These are phyloP conservation scores for Akanthomyces dipterigenus DNA, from an alignment of 2,329 filamentous ascomycete species.

Conservation along the genomic window DNA sequence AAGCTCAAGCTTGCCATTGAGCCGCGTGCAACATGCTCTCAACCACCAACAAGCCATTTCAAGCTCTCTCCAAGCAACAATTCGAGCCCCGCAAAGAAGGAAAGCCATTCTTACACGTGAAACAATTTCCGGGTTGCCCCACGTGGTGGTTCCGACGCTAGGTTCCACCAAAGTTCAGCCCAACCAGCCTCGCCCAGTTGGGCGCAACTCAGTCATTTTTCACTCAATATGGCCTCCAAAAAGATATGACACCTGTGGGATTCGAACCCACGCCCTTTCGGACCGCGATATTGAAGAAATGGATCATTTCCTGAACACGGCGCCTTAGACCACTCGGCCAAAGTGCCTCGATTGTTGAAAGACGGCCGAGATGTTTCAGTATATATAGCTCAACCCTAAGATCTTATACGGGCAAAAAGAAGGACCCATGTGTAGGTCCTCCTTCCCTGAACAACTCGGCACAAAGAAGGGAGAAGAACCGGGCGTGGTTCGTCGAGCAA, in stretches of 20 bases:
- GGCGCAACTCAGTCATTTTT: not conserved
- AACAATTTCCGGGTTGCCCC: not conserved
- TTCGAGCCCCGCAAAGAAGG: not conserved
- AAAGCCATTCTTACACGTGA: not conserved
- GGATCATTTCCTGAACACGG: conserved; percentile 15
- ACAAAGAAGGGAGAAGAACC: not conserved
- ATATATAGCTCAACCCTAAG: not conserved
- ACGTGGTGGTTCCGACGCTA: not conserved
- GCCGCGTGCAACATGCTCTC: not conserved
- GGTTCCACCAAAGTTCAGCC: not conserved
- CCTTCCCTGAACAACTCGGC: not conserved
- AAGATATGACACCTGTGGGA: conserved; percentile 24
- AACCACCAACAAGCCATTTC: not conserved
- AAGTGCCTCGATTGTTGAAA: conserved; percentile 17
- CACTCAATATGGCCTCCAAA: not conserved
- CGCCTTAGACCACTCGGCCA: conserved; percentile 22
- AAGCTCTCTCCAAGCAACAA: too few species aligned
- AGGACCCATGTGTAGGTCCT: too few species aligned
- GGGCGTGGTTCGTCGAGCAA: not conserved
- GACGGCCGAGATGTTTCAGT: not conserved
- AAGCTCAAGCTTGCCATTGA: not conserved
- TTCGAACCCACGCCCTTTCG: conserved; percentile 23
- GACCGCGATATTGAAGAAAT: conserved; percentile 15
- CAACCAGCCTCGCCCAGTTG: not conserved
- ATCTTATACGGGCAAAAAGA: too few species aligned